phyloP scores from a whole-genome alignment of 176 grass and related monocot genomes.

The Lolium rigidum region DNA sequence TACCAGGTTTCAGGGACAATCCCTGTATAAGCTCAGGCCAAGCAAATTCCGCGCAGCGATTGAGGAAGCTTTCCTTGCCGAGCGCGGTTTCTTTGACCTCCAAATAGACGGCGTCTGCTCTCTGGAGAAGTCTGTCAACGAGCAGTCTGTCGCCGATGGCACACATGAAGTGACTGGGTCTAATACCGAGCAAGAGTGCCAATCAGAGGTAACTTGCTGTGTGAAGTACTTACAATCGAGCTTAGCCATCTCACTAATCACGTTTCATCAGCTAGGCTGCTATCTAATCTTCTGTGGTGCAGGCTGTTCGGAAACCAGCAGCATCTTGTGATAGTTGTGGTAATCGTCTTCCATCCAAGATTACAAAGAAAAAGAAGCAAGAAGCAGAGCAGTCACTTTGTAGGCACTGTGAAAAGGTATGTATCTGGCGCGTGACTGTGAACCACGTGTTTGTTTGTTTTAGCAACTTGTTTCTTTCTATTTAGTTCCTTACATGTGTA shows the following conservation, averaged over 20 bases:
- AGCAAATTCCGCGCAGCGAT: slow-evolving; percentile 77
- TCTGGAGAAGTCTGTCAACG: slow-evolving; percentile 43
- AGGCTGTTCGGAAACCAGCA: slow-evolving; percentile 58
- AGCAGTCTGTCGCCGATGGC: slow-evolving; percentile 42
- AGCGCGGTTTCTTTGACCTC: slow-evolving; percentile 67
- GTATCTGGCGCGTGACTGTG: background rate
- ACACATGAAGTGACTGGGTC: slow-evolving; percentile 60
- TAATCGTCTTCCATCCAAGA: slow-evolving; percentile 51
- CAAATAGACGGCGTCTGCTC: slow-evolving; percentile 43
- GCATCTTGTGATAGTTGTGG: slow-evolving; percentile 68
- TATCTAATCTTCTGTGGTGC: slow-evolving; percentile 33
- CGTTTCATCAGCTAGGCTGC: background rate
- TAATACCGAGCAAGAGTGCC: slow-evolving; percentile 74
- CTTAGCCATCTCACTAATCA: background rate
- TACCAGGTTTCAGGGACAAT: slow-evolving; percentile 80
- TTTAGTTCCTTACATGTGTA: slow-evolving; percentile 23
- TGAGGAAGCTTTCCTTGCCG: slow-evolving; percentile 90
- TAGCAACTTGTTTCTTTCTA: background rate
- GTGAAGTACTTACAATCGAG: background rate
- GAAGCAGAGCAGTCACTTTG: slow-evolving; percentile 55
- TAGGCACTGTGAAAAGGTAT: slow-evolving; percentile 76
- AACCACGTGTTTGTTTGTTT: background rate
- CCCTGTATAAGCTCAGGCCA: slow-evolving; percentile 64
- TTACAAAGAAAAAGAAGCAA: slow-evolving; percentile 70
- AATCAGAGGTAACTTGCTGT: slow-evolving; percentile 55